Conservation (phyloP, 495 filamentous ascomycete species). For the Tetracladium setigerum region DNA sequence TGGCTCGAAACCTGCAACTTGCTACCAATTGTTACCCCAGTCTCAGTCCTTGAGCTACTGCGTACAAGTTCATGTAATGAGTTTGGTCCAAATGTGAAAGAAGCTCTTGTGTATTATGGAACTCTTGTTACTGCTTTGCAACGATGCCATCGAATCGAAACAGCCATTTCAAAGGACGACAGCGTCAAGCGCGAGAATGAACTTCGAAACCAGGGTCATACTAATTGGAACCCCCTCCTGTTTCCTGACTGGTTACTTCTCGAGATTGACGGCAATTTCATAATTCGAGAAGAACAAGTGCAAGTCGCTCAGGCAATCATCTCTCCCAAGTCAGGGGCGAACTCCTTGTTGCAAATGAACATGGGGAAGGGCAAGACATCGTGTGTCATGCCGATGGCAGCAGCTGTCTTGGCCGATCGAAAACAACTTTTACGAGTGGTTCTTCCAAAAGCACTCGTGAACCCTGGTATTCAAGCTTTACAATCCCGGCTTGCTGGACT, state of each 20-base stretch:
- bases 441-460: slow-evolving; percentile 42
- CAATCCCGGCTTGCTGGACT: slow-evolving; percentile 40
- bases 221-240: slow-evolving; percentile 38
- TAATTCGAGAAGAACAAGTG: slow-evolving; percentile 43
- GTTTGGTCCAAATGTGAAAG: slow-evolving; percentile 35
- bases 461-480: slow-evolving; percentile 42
- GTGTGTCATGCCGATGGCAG: slow-evolving; percentile 47
- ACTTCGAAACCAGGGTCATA: slow-evolving; percentile 34
- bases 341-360: slow-evolving; percentile 47
- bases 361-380: slow-evolving; percentile 38
- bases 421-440: slow-evolving; percentile 37
- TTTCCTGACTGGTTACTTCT: slow-evolving; percentile 46
- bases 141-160: slow-evolving; percentile 29
- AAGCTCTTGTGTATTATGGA: slow-evolving; percentile 35
- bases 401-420: slow-evolving; percentile 37
- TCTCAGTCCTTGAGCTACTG: slow-evolving; percentile 42
- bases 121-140: slow-evolving; percentile 36
- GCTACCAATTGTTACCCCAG: slow-evolving; percentile 42
- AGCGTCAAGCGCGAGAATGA: slow-evolving; percentile 28
- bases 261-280: slow-evolving; percentile 45
- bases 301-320: slow-evolving; percentile 45
- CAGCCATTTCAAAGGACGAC: slow-evolving; percentile 18
- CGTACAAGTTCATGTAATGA: slow-evolving; percentile 24
- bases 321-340: slow-evolving; percentile 30
- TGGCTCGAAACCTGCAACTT: slow-evolving; percentile 42